phyloP scores from a whole-genome alignment of 257 asterid species.

The Solanum raphanifolium region DNA sequence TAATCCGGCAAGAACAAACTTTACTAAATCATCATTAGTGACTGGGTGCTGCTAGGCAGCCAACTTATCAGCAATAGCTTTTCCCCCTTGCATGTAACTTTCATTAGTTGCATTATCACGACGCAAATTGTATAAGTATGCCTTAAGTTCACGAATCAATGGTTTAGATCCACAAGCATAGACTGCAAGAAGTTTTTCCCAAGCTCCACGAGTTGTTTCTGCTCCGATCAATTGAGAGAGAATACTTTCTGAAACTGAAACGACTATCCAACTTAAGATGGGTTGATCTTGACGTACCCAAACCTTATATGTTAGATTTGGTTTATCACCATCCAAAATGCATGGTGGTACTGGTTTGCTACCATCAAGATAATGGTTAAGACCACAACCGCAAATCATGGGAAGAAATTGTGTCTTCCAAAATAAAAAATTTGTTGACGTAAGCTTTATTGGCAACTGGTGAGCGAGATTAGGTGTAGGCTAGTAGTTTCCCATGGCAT shows the following conservation, averaged over 20 bases:
- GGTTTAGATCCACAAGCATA: neutral
- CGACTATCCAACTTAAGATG: neutral
- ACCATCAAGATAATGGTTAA: neutral
- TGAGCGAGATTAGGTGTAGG: neutral
- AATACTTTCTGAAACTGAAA: neutral
- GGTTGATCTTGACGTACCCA: neutral
- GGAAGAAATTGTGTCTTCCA: neutral
- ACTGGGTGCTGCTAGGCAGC: neutral
- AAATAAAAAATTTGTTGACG: neutral
- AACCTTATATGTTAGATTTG: neutral
- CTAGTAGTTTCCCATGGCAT: neutral
- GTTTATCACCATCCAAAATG: neutral
- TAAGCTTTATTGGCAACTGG: neutral
- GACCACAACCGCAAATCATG: neutral
- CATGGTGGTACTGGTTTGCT: too few relatives aligned
- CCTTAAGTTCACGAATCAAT: neutral
- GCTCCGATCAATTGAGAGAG: neutral
- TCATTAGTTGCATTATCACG: neutral
- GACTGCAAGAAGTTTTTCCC: neutral
- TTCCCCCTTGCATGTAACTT: neutral
- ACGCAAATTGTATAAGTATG: too few relatives aligned
- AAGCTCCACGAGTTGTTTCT: neutral
- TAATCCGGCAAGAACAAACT: too few relatives aligned
- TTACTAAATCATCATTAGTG: neutral
- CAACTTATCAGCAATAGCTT: neutral